Base-by-base conservation (phyloP, 2,329 filamentous ascomycete genomes). In the Lachnellula occidentalis region DNA sequence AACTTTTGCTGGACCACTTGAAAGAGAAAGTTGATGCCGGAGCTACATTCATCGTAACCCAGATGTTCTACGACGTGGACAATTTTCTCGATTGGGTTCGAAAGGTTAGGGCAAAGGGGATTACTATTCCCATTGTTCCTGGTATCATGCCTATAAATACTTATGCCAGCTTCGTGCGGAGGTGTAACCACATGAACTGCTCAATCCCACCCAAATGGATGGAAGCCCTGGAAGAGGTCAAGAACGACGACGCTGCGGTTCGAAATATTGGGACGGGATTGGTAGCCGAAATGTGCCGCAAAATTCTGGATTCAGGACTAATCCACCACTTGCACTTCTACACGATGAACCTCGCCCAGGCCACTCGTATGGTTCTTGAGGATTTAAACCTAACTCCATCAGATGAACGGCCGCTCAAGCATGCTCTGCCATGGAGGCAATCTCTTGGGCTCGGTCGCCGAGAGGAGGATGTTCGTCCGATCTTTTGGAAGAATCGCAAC, bases 21-120 rank as follows among this genome's bases (percentile, higher is more conserved):
- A 97, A 97, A 76, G 88, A 97, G 72, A 99, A 99, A 76, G 86
- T 97, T 34, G 94, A 99, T 69, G 89, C 90, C 56, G 94, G 94
- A 50, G 92, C 87, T 58, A 87, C 88, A 6, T 99, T 97, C 70
- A 88, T 99, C 60, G 89, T 99, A 51, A 97, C 94, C 0, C 94
- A 99, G 75, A 99, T 99, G 94, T 97, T 97, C 74, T 99, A 99
- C 76, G 92, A 99, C 67, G 92, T 84, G 48, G 92, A 99, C 67
- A 92, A 94, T 69, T 99, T 99, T 73, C 74, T 97, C 51, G 81
- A 85, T 51, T 99, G 94, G 94, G 88, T 95, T 37, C 78, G 82
- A 63, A 94, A 89, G 70, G 91, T 92, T 56, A 87, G 92, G 48
- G 90, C 86, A 50, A 85, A 83, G 66, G 94, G 94, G 47, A 92